A percentile compares a stretch with the other conserved stretches of the same genome.
phyloP scores from a whole-genome alignment of 768 basidiomycete genomes.

The Leccinum disarticulatum region DNA sequence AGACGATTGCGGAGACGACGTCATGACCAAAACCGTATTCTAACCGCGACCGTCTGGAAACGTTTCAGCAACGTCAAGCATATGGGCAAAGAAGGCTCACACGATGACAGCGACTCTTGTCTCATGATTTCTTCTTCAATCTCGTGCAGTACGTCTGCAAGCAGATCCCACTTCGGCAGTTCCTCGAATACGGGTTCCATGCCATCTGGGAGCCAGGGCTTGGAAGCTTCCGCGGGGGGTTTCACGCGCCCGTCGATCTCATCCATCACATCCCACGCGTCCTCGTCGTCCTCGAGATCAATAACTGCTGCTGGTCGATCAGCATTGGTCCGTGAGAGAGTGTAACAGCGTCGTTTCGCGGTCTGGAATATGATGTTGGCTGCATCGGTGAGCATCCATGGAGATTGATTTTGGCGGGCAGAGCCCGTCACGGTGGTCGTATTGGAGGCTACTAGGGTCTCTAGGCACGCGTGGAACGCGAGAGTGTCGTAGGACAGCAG shows the following conservation, averaged over 20 bases:
- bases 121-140: conserved; percentile 83
- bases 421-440: conserved; percentile 49
- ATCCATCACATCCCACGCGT: conserved; percentile 71
- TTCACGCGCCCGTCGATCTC: conserved; percentile 40
- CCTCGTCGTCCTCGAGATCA: conserved; percentile 59
- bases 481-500: conserved; percentile 89
- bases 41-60: conserved; percentile 46
- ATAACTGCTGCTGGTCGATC: conserved; percentile 30
- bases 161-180: conserved; percentile 87
- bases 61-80: background rate
- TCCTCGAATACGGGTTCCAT: conserved; percentile 91
- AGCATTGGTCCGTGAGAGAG: conserved; percentile 37
- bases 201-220: conserved; percentile 66
- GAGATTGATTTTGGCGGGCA: conserved; percentile 66
- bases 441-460: conserved; percentile 75
- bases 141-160: conserved; percentile 85
- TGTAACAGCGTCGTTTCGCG: conserved; percentile 82
- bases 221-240: conserved; percentile 11
- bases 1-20: conserved; percentile 74
- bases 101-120: conserved; percentile 43
- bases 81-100: conserved; percentile 9
- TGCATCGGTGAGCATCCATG: conserved; percentile 91
- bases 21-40: conserved; percentile 87
- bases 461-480: conserved; percentile 88
- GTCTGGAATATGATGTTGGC: conserved; percentile 83